Base-by-base conservation (phyloP, 139 green algal species). In the Pleodorina starrii region DNA sequence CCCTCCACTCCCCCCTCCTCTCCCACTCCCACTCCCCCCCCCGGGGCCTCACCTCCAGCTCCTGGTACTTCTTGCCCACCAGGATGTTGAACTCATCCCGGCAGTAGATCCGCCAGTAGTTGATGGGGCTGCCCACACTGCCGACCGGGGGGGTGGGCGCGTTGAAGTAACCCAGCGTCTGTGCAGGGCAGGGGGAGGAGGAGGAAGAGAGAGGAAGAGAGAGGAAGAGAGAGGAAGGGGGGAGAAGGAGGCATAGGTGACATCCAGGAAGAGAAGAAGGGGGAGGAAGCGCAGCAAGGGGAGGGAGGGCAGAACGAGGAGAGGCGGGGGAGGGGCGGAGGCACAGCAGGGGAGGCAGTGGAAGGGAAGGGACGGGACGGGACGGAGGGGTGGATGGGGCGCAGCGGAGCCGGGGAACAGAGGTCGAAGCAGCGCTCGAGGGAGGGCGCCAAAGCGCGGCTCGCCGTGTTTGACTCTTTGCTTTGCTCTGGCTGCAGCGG, bases 101-200 rank as follows among this genome's bases (percentile, higher is more conserved):
- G 46, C 90, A 91, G 48, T 93, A 85, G 3, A 96, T 83, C 38
- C 85, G 77, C 82, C 87, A 93, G 92, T 93, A 95, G 36, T 95
- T 89, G 69, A 96, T 93, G 51, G 93, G 92, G 46, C 86, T 38
- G 19, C 76, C 23, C 32, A 96, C 71, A 2, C 78, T 50, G 21
- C 91, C 88, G 50, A 96, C 88, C 0, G 93, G 91, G 7, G 91
- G 77, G 11, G 69, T 74, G 32, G 81, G 72, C 5, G 76, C 76
- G 69, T 89, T 93, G 88, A 96, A 96, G 84, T 94, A 96, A 1
- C 94, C 92, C 2, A 81, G 72, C 0, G 48, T 88, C 92, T 94
- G 89, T 27, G 59, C 5, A 42, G 57, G 38, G 79, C 14, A 43
- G 74, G 19, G 51, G 35, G 50, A 4, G 27, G 35, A 60, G 66